Evolutionary conservation across 208 protist species (phyloP).

Genomic region (Trypanosoma mega): DNA sequence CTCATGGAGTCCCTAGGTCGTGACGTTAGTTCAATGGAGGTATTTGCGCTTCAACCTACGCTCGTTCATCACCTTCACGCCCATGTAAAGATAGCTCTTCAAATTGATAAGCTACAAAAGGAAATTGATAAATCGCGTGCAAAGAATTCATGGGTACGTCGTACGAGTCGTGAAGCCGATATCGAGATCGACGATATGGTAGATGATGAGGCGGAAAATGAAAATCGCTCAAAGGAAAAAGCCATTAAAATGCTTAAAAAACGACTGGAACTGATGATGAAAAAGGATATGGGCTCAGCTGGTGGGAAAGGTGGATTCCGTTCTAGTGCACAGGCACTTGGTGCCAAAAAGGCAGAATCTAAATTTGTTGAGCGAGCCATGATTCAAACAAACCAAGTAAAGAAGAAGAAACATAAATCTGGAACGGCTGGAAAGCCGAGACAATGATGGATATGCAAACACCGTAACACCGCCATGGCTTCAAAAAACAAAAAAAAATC

Average conservation of each 20-base stretch:
- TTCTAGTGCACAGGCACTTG: constrained; percentile 65
- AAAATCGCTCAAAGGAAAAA: constrained; percentile 70
- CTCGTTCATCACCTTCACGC: constrained; percentile 79
- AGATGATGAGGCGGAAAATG: constrained; percentile 64
- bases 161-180: constrained; percentile 72
- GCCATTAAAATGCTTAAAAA: constrained; percentile 74
- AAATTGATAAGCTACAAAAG: constrained; percentile 88
- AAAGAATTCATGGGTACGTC: constrained; percentile 66
- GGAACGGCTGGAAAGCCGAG: not conserved
- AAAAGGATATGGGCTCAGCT: constrained; percentile 68
- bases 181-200: constrained; percentile 85
- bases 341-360: constrained; percentile 69
- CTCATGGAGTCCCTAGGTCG: constrained; percentile 76
- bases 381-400: constrained; percentile 16
- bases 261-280: constrained; percentile 51
- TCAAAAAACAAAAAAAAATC: too few relatives aligned
- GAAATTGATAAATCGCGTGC: constrained; percentile 79
- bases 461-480: too few relatives aligned
- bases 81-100: constrained; percentile 70
- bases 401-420: constrained; percentile 5
- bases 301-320: constrained; percentile 87
- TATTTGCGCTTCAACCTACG: constrained; percentile 76
- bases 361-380: constrained; percentile 63
- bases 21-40: constrained; percentile 59
- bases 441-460: not conserved